Percentiles rank a stretch among this genome's conserved stretches.
Evolutionary conservation across 306 rosid genomes (phyloP).

Genomic region (Rosa multiflora): DNA sequence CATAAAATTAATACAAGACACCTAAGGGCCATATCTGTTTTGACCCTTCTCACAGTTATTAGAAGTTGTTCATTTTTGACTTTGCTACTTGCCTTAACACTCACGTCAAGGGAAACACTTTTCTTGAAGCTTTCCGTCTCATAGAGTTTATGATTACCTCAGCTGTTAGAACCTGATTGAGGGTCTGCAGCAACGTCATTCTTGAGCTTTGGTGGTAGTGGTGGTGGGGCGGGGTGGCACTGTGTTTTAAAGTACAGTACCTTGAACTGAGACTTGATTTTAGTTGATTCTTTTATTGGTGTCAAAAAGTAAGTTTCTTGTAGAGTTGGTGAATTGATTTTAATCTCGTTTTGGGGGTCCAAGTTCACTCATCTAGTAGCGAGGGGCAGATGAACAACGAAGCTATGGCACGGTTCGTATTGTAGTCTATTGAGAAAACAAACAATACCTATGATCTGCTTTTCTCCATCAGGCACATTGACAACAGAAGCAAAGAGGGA

Average conservation of each 20-base stretch:
- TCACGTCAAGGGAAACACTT: background rate
- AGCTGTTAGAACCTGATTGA: background rate
- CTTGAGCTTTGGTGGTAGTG: background rate
- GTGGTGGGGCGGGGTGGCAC: background rate
- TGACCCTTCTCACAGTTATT: too few species aligned
- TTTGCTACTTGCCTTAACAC: background rate
- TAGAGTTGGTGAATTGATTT: background rate
- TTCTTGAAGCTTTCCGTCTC: background rate
- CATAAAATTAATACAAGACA: background rate
- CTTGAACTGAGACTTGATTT: background rate
- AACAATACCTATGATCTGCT: background rate
- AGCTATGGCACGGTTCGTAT: background rate
- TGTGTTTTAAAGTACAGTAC: background rate
- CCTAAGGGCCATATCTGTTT: background rate
- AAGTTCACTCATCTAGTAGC: background rate
- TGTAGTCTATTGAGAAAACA: background rate
- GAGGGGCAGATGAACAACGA: background rate
- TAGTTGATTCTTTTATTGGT: background rate
- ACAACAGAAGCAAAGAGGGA: background rate
- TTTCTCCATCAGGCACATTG: background rate
- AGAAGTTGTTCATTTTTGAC: background rate
- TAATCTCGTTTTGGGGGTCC: background rate
- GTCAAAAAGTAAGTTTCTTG: background rate
- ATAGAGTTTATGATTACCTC: background rate
- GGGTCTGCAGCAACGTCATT: background rate